Percentiles rank a stretch among this genome's conserved stretches.
phyloP scores from a whole-genome alignment of 345 rosid genomes.

The Nasturtium officinale region DNA sequence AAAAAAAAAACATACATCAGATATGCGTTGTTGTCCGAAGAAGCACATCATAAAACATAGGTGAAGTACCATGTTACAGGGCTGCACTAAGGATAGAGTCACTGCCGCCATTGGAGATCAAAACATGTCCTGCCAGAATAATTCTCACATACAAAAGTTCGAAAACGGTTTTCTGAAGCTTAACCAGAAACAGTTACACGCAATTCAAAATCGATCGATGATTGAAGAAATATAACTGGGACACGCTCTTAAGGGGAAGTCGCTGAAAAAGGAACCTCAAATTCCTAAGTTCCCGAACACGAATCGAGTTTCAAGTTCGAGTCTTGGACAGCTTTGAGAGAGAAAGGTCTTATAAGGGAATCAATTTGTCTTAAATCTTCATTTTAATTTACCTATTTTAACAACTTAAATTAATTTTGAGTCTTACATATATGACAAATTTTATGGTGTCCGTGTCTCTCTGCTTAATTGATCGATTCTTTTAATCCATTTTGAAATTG shows the following conservation, averaged over 20 bases:
- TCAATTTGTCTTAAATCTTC: background rate
- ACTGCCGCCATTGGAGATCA: constrained; percentile 38
- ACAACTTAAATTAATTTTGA: background rate
- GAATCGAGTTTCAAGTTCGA: background rate
- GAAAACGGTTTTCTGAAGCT: constrained; percentile 1
- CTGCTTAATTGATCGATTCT: background rate
- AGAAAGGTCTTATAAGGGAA: background rate
- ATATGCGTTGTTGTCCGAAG: background rate
- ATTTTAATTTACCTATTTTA: background rate
- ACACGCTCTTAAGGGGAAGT: background rate
- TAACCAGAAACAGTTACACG: background rate
- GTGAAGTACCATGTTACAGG: constrained; percentile 43
- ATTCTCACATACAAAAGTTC: background rate
- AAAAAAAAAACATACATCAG: background rate
- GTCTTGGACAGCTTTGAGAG: background rate
- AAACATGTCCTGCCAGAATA: constrained; percentile 28
- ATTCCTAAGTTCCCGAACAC: background rate
- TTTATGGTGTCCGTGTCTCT: background rate
- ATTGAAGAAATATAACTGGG: background rate
- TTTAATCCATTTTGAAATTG: background rate
- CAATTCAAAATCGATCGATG: background rate
- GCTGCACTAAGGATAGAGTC: constrained; percentile 39
- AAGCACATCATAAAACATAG: constrained; percentile 1
- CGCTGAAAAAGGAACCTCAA: background rate
- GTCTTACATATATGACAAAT: background rate